Percentiles rank a stretch among this genome's conserved stretches.
Conservation (phyloP, 2,329 filamentous ascomycete species). For the Aschersonia sp. region DNA sequence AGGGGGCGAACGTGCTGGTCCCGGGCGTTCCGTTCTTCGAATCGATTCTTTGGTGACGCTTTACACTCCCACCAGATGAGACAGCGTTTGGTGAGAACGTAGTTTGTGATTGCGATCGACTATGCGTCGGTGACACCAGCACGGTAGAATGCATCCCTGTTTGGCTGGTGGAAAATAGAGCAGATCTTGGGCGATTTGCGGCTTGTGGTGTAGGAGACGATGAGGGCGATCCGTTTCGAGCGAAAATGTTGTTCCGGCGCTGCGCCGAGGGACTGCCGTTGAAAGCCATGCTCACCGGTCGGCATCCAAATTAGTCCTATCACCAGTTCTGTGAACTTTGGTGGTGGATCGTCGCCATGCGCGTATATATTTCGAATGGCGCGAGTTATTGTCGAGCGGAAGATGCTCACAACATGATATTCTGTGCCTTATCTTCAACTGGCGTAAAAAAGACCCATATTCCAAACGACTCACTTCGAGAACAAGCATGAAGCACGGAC, state of each 20-base stretch:
- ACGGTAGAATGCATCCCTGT: conserved; percentile 19
- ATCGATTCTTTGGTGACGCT: conserved; percentile 33
- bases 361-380: conserved; percentile 10
- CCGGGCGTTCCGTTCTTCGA: conserved; percentile 51
- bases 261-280: conserved; percentile 32
- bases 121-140: conserved; percentile 37
- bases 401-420: no score
- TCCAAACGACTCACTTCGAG: not conserved
- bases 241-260: conserved; percentile 71
- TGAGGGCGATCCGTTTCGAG: conserved; percentile 34
- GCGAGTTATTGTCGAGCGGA: not conserved
- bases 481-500: not conserved
- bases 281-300: conserved; percentile 18
- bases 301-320: conserved; percentile 6
- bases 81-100: conserved; percentile 30
- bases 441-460: no score
- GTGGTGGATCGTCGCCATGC: not conserved
- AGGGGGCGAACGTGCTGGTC: conserved; percentile 82
- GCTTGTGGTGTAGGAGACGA: conserved; percentile 45
- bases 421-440: no score
- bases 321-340: not conserved
- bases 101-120: conserved; percentile 54
- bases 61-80: conserved; percentile 12
- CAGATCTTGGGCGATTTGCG: conserved; percentile 56
- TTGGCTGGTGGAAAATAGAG: conserved; percentile 51